phyloP scores from a whole-genome alignment of 257 asterid genomes.

The Capsicum pubescens region DNA sequence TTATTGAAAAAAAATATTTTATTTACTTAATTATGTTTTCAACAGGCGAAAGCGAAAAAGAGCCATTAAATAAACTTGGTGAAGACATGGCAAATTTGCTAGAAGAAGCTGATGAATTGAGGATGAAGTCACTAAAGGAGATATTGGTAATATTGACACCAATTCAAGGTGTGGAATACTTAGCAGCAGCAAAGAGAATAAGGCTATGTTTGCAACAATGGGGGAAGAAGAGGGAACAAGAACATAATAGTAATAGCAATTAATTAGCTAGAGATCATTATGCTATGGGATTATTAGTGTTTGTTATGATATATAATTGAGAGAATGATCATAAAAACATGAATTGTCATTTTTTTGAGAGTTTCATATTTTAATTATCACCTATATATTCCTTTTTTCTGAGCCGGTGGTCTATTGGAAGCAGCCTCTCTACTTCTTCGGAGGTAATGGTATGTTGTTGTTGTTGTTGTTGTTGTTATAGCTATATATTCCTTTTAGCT shows the following conservation, averaged over 20 bases:
- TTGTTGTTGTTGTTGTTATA: too few species aligned
- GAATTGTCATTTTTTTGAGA: neutral
- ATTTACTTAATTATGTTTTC: neutral
- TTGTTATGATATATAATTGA: neutral
- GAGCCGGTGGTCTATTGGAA: too few species aligned
- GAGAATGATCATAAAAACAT: neutral
- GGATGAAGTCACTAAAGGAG: slow-evolving; percentile 42
- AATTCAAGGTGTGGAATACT: slow-evolving; percentile 39
- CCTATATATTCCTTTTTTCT: accelerated
- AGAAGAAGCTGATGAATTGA: slow-evolving; percentile 42
- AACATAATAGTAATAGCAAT: slow-evolving; percentile 20
- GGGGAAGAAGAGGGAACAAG: slow-evolving; percentile 44
- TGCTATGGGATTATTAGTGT: neutral
- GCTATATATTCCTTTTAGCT: accelerated
- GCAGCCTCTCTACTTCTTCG: too few species aligned
- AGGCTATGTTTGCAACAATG: slow-evolving; percentile 43
- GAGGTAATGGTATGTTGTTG: too few species aligned
- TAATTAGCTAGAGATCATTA: neutral
- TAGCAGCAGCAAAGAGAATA: slow-evolving; percentile 42
- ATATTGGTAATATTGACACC: slow-evolving; percentile 39
- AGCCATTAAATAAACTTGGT: slow-evolving; percentile 29
- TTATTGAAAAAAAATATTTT: neutral
- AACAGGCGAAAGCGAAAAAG: neutral
- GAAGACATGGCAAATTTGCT: slow-evolving; percentile 35
- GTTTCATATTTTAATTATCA: neutral